These are phyloP conservation scores for Stephania japonica DNA, from an alignment of 164 flowering plant species.

Conservation along the genomic window DNA sequence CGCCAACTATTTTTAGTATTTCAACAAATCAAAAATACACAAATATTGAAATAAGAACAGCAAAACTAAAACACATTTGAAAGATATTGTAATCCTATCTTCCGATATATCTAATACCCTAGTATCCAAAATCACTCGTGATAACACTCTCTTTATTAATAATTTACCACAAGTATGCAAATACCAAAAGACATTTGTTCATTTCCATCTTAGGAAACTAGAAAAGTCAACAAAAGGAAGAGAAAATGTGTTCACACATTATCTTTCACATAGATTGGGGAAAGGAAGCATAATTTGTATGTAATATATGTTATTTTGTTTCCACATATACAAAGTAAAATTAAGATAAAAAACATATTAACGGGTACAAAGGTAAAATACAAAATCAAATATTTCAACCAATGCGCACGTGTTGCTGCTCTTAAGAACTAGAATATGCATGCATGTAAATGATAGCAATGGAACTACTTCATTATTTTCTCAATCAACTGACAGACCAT, in stretches of 20 bases:
- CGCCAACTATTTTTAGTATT: not conserved
- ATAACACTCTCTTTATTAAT: not conserved
- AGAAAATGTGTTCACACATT: not conserved
- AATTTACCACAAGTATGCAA: too few species aligned
- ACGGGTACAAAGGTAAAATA: not conserved
- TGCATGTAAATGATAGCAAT: too few species aligned
- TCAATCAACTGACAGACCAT: not conserved
- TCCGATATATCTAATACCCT: not conserved
- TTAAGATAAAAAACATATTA: too few species aligned
- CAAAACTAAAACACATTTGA: too few species aligned
- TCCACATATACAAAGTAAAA: not conserved
- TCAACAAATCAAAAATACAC: not conserved
- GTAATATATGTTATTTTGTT: not conserved
- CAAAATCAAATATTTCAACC: not conserved
- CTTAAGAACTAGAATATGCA: too few species aligned
- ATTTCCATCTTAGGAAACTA: not conserved
- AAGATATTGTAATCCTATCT: not conserved
- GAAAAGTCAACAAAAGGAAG: not conserved
- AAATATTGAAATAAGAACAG: not conserved
- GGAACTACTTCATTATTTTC: not conserved
- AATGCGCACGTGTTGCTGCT: not conserved
- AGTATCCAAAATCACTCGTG: not conserved
- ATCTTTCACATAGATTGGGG: not conserved
- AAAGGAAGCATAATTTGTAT: not conserved
- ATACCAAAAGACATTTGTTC: not conserved